Evolutionary conservation across 2,329 filamentous ascomycete genomes (phyloP).

Genomic region (Penicillium sp.): DNA sequence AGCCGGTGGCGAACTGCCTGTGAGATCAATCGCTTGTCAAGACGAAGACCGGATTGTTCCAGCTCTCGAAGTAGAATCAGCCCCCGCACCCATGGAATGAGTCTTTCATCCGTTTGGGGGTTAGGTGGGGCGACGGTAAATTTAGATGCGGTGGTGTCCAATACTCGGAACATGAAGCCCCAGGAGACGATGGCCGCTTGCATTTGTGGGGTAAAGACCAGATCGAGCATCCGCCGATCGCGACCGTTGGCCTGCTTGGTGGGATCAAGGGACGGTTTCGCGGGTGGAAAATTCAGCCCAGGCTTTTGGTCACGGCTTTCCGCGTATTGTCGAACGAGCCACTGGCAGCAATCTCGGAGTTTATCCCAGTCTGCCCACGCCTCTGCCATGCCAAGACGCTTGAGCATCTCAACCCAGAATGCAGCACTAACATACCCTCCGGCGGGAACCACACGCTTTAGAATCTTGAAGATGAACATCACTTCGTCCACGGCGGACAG

Average conservation of each 20-base stretch:
- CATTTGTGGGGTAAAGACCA: slow-evolving; percentile 37
- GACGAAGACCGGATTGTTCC: slow-evolving; percentile 28
- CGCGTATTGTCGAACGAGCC: slow-evolving; percentile 42
- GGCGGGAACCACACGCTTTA: slow-evolving; percentile 41
- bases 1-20: slow-evolving; percentile 32
- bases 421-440: slow-evolving; percentile 36
- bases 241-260: background rate
- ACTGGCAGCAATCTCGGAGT: slow-evolving; percentile 44
- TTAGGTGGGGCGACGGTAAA: slow-evolving; percentile 16
- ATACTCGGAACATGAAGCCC: slow-evolving; percentile 38
- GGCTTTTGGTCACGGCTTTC: slow-evolving; percentile 7
- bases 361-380: slow-evolving; percentile 39
- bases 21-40: slow-evolving; percentile 25
- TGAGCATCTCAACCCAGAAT: slow-evolving; percentile 52
- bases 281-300: slow-evolving; percentile 7
- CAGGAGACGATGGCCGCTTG: slow-evolving; percentile 44
- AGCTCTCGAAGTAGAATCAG: slow-evolving; percentile 34
- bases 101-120: slow-evolving; percentile 12
- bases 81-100: slow-evolving; percentile 35
- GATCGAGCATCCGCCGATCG: slow-evolving; percentile 26
- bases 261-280: background rate
- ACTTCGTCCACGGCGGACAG: slow-evolving; percentile 33
- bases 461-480: slow-evolving; percentile 40
- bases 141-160: slow-evolving; percentile 13
- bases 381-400: slow-evolving; percentile 51